Evolutionary conservation across 169 alveolate genomes (phyloP).

Genomic region (Plasmodium sp.): DNA sequence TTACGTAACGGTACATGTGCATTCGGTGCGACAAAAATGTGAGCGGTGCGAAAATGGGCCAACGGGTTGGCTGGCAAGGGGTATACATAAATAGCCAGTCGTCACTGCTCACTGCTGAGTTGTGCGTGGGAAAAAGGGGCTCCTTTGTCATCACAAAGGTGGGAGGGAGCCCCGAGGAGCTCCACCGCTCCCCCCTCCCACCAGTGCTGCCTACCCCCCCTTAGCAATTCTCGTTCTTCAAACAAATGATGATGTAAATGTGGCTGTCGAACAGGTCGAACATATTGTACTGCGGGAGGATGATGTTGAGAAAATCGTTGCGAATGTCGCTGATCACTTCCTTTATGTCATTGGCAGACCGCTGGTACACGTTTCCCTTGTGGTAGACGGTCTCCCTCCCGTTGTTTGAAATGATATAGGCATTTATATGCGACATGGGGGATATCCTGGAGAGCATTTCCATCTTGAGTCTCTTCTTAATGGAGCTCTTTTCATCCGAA

Average conservation of each 20-base stretch:
- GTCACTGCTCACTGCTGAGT: background rate
- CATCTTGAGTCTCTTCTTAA: constrained; percentile 60
- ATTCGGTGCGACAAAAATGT: background rate
- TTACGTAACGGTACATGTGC: background rate
- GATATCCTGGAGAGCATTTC: constrained; percentile 52
- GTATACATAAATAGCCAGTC: background rate
- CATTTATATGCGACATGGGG: constrained; percentile 68
- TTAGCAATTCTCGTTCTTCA: constrained; percentile 54
- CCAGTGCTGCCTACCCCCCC: background rate
- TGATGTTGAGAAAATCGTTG: constrained; percentile 45
- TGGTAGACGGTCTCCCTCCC: constrained; percentile 65
- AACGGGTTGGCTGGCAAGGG: background rate
- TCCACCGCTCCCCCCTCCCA: background rate
- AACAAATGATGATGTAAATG: constrained; percentile 46
- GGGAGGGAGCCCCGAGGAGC: background rate
- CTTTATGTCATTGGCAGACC: constrained; percentile 62
- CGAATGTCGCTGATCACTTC: constrained; percentile 60
- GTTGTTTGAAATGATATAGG: constrained; percentile 41
- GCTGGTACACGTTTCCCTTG: constrained; percentile 54
- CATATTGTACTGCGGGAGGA: constrained; percentile 50
- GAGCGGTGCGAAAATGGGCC: background rate
- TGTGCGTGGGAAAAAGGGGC: background rate
- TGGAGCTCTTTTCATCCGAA: constrained; percentile 41
- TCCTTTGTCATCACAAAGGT: background rate
- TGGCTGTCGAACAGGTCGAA: constrained; percentile 54